Base-by-base conservation (phyloP, 202 grass and related monocot species). In the Alloteropsis angusta region DNA sequence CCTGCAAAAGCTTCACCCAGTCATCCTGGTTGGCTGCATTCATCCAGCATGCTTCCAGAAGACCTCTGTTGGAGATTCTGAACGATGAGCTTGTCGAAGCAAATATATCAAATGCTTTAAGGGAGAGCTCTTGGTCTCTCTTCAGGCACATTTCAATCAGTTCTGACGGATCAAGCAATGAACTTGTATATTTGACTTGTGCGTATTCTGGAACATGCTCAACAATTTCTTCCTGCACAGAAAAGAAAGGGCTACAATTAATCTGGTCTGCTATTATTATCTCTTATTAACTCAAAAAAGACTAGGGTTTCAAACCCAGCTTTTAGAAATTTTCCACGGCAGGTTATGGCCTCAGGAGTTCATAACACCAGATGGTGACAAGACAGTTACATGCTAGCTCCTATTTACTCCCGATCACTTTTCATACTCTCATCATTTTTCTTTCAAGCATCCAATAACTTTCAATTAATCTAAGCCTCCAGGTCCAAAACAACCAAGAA, bases 101-200 rank as follows among this genome's bases (percentile, higher is more conserved):
- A 88, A 95, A 95, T 48, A 98, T 87, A 82, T 95, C 87, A 61
- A 98, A 98, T 56, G 92, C 89, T 95, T 98, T 98, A 61, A 98
- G 63, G 36, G 92, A 81, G 28, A 98, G 81, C 75, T 90, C 89
- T 71, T 72, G 79, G 54, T 78, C 87, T 81, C 67, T 74, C 58
- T 78, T 95, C 73, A 98, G 74, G 72, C 92, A 98, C 85, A 91
- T 80, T 43, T 92, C 85, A n/a, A 98, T 93, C 71, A 98, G 67
- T 78, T 98, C 89, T 71, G 82, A 75, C 37, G 92, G 89, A 87
- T 65, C 52, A 57, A 95, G 81, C 30, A 89, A 77, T 54, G 87
- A 82, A 45, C 71, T 69, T 67, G 56, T 63, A 42, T 83, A 57
- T 26, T 85, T 68, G 54, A 50, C 84, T 71, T 88, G 77, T 65